These are phyloP conservation scores for Vitis labrusca DNA, from an alignment of 164 flowering plant species.

Conservation along the genomic window DNA sequence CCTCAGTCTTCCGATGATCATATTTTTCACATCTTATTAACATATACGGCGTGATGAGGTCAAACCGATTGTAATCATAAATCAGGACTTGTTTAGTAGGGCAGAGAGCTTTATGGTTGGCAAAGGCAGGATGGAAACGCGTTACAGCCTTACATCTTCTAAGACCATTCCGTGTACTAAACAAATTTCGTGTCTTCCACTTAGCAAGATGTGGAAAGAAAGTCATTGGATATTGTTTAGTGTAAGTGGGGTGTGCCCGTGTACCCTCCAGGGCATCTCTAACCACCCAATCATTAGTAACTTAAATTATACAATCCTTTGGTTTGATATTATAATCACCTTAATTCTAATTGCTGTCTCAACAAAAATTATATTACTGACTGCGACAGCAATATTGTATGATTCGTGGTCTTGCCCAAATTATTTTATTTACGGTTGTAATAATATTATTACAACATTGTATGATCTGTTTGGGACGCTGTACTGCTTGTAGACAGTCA, in stretches of 20 bases:
- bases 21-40: too few relatives aligned
- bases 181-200: slow-evolving; percentile 21
- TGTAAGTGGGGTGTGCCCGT: not conserved
- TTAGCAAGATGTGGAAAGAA: not conserved
- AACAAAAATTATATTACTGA: too few relatives aligned
- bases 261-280: slow-evolving; percentile 8
- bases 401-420: too few relatives aligned
- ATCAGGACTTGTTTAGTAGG: too few relatives aligned
- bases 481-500: too few relatives aligned
- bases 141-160: slow-evolving; percentile 1
- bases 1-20: too few relatives aligned
- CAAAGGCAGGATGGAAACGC: slow-evolving; percentile 20
- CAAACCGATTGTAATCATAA: too few relatives aligned
- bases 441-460: not conserved
- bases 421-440: not conserved
- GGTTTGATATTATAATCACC: too few relatives aligned
- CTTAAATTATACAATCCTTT: not conserved
- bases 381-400: too few relatives aligned
- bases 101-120: slow-evolving; percentile 7
- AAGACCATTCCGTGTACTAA: not conserved
- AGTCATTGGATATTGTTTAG: not conserved
- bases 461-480: too few relatives aligned
- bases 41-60: too few relatives aligned
- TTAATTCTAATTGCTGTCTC: too few relatives aligned
- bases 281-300: slow-evolving; percentile 24